Evolutionary conservation across 768 basidiomycete species (phyloP), one percentile per base, ranked within the genome.

Genomic region (Pleurotus salmoneostramineus): DNA sequence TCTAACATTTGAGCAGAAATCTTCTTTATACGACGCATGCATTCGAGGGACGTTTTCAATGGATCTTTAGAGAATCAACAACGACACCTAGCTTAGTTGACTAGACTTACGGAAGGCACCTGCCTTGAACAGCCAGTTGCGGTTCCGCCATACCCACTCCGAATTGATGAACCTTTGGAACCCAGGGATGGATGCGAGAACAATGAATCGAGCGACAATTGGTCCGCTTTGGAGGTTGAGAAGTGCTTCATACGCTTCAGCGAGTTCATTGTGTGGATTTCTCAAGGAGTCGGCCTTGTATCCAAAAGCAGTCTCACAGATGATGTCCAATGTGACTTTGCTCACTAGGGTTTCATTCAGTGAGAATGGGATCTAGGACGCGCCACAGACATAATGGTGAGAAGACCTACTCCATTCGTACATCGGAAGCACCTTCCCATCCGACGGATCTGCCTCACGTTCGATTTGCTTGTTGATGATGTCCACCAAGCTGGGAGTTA

Each of bases 271-370:
- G 56, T 76, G 64, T 0, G 80, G 76, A 57, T 79, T 69, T 61
- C 72, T 73, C 10, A 82, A 66, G 2, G 76, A 75, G 59, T 81
- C 74, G 5, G 79, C 60, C 37, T 69, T 65, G 63, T 82, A 82
- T 10, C 77, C 78, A 55, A 82, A 80, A 0, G 78, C 79, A 7
- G 81, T 77, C 5, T 71, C 71, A 65, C 79, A 81, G 46, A 82
- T 81, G 56, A 82, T 79, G 60, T 82, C 80, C 6, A 83, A 71
- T 0, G 81, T 81, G 0, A 75, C 77, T 68, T 79, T 81, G 61
- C 76, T 76, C 74, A 80, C 79, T 81, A 40, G 1, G 1, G 2
- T 40, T 40, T 3, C 21, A 27, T 27, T 27, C 21, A 27, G 3
- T 27, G 48, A 3, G 50, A 11, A 32, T 31, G 45, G 31, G n/a